Base-by-base conservation (phyloP, 495 filamentous ascomycete species). In the Ascodesmis nigricans region DNA sequence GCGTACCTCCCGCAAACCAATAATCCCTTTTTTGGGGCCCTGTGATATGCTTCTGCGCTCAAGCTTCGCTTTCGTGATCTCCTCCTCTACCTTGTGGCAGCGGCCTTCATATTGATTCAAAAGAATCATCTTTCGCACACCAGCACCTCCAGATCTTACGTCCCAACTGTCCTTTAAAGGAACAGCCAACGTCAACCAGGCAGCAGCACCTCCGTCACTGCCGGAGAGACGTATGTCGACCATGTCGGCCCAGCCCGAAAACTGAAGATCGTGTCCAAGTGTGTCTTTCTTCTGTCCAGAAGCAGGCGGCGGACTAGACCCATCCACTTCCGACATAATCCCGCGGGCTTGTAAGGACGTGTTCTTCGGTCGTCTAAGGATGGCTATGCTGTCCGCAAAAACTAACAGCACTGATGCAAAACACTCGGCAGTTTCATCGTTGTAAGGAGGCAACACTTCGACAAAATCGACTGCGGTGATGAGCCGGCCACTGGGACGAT, bases 401-500 rank as follows among this genome's bases (percentile, higher is more conserved):
- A 95, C 58, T 2, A 95, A 58, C 32, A 95, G 56, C 16, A 93
- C 71, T 0, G 47, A 52, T 10, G 36, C 24, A 10, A 52, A 39
- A 9, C 38, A 14, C 26, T 52, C 49, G 10, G 48, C 40, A 4
- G 33, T 42, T 32, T 21, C 21, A 11, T 52, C 47, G 36, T 59
- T 59, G 43, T 75, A 95, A 2, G 90, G 87, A 4, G 79, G 66
- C 3, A 66, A 52, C 1, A 91, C 59, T 42, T 91, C 79, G 26
- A 70, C 54, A 50, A 78, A 74, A 55, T 97, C 87, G 11, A 76
- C 68, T 4, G 79, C 83, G 7, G 76, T 67, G 40, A 95, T 78
- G 16, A 95, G 56, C 5, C 90, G 74, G 10, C 83, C 83, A 21
- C 65, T 58, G 2, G 78, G 75, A 30, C 72, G 64, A 11, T 78